Conservation (phyloP, 306 rosid species). For the Heteromeles arbutifolia region DNA sequence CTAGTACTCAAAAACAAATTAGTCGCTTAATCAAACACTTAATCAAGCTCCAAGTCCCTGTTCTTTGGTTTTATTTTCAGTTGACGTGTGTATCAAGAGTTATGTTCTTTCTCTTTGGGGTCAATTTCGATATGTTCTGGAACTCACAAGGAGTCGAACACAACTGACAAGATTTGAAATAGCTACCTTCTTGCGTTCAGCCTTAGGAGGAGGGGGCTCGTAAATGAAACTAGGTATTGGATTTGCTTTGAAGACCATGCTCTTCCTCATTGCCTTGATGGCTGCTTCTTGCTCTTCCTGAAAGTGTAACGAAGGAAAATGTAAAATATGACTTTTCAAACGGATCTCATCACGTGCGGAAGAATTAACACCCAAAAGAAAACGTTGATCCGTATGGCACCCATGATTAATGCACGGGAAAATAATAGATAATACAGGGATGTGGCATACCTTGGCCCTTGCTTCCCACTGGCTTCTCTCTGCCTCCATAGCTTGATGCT, state of each 20-base stretch:
- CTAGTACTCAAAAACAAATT: not conserved
- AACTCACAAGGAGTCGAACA: not conserved
- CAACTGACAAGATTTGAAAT: not conserved
- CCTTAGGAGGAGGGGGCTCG: slow-evolving; percentile 81
- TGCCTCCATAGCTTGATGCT: slow-evolving; percentile 79
- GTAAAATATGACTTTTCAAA: not conserved
- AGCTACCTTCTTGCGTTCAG: slow-evolving; percentile 75
- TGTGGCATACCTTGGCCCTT: slow-evolving; percentile 59
- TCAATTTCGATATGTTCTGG: not conserved
- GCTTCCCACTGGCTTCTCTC: slow-evolving; percentile 73
- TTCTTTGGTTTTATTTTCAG: not conserved
- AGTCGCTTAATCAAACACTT: not conserved
- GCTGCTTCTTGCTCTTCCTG: slow-evolving; percentile 98
- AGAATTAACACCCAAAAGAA: slow-evolving; percentile 5
- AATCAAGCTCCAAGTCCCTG: not conserved
- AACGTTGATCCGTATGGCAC: not conserved
- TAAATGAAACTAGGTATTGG: slow-evolving; percentile 95
- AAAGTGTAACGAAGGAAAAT: slow-evolving; percentile 14
- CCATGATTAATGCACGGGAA: not conserved
- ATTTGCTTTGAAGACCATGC: slow-evolving; percentile 82
- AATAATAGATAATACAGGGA: not conserved
- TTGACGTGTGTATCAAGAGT: not conserved
- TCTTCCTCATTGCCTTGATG: slow-evolving; percentile 72
- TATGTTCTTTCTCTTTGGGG: not conserved
- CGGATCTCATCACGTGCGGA: not conserved